Evolutionary conservation across 2,329 filamentous ascomycete species (phyloP).

Genomic region (Curvularia verruculosa): DNA sequence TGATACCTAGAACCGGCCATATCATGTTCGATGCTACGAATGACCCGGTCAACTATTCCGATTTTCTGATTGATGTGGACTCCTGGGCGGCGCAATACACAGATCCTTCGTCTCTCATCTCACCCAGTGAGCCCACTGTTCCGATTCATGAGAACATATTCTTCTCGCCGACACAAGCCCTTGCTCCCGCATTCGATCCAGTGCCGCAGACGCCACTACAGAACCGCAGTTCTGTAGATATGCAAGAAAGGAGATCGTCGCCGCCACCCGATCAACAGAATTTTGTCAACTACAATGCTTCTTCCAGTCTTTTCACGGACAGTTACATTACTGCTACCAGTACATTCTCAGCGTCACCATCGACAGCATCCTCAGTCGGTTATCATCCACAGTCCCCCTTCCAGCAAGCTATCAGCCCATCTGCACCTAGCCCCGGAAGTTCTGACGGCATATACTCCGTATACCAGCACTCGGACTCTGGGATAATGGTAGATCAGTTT

Average conservation of each 20-base stretch:
- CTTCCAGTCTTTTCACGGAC: constrained; percentile 34
- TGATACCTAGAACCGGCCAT: constrained; percentile 35
- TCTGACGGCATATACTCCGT: constrained; percentile 39
- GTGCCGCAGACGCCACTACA: constrained; percentile 20
- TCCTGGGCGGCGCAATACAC: constrained; percentile 37
- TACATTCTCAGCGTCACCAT: constrained; percentile 27
- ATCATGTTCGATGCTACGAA: constrained; percentile 42
- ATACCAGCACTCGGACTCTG: constrained; percentile 35
- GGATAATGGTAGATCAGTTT: constrained; percentile 28
- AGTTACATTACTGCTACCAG: constrained; percentile 29
- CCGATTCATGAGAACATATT: constrained; percentile 34
- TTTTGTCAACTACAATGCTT: constrained; percentile 38
- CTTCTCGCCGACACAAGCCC: constrained; percentile 21
- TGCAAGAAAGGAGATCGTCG: constrained; percentile 31
- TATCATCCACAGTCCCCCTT: constrained; percentile 26
- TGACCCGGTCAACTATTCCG: constrained; percentile 31
- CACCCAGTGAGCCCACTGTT: constrained; percentile 36
- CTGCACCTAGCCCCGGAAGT: constrained; percentile 38
- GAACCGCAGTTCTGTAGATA: constrained; percentile 28
- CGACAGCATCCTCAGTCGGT: constrained; percentile 31
- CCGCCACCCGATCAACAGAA: constrained; percentile 33
- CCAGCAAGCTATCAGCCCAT: constrained; percentile 34
- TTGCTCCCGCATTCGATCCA: constrained; percentile 21
- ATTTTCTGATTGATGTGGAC: constrained; percentile 29
- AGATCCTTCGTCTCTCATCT: constrained; percentile 34